Evolutionary conservation across 495 filamentous ascomycete species (phyloP).

Genomic region (Cryomyces antarcticus): DNA sequence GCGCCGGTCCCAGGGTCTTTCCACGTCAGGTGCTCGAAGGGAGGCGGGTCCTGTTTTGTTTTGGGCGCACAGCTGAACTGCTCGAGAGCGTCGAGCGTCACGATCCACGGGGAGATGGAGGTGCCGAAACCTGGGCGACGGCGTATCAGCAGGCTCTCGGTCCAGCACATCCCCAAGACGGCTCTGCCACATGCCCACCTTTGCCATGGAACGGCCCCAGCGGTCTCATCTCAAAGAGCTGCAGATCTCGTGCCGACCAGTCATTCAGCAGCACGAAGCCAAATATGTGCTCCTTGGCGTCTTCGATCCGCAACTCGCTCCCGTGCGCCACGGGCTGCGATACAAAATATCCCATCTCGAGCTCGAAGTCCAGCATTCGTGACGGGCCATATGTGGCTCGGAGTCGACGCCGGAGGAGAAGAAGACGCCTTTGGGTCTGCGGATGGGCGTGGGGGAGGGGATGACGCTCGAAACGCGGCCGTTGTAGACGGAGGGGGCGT

Average conservation of each 20-base stretch:
- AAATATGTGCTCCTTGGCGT: conserved; percentile 14
- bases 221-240: conserved; percentile 12
- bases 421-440: conserved; percentile 9
- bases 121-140: conserved; percentile 5
- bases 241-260: conserved; percentile 13
- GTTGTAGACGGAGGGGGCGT: conserved; percentile 12
- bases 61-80: conserved; percentile 4
- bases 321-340: conserved; percentile 8
- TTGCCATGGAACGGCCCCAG: conserved; percentile 14
- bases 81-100: conserved; percentile 11
- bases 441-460: conserved; percentile 5
- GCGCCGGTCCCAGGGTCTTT: conserved; percentile 2
- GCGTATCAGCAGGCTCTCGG: too few relatives aligned
- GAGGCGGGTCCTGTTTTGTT: conserved; percentile 5
- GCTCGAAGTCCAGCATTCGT: conserved; percentile 12
- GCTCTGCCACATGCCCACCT: neutral
- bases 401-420: conserved; percentile 4
- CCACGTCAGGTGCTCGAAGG: conserved; percentile 9
- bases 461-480: conserved; percentile 9
- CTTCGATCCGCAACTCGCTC: conserved; percentile 6
- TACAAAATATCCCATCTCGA: conserved; percentile 15
- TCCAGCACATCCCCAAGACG: neutral
- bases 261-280: conserved; percentile 15
- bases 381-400: conserved; percentile 6
- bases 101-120: conserved; percentile 12